These are phyloP conservation scores for Amanita molliuscula DNA, from an alignment of 768 basidiomycete species.

Conservation along the genomic window DNA sequence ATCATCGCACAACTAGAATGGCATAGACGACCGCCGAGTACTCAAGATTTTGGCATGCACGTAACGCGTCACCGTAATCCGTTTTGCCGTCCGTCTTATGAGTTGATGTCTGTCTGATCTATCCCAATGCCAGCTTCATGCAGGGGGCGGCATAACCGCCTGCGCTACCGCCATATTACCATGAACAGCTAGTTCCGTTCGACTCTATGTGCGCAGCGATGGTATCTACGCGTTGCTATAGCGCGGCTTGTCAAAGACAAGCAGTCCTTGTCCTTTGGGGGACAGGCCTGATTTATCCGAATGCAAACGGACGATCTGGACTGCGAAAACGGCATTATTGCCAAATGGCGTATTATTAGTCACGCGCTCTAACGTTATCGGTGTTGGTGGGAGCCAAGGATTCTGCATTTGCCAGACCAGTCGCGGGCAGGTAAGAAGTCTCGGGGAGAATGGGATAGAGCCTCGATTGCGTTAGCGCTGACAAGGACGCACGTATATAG, in stretches of 20 bases:
- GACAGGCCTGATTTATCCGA: background rate
- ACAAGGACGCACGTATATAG: background rate
- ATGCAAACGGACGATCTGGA: background rate
- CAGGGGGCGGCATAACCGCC: background rate
- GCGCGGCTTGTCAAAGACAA: background rate
- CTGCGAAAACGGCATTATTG: background rate
- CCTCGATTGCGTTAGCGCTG: background rate
- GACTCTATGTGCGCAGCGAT: no score
- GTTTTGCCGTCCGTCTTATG: background rate
- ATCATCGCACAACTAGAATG: background rate
- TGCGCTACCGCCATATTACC: no score
- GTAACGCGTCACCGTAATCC: background rate
- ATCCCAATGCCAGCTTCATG: background rate
- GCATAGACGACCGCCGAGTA: background rate
- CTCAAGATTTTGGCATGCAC: background rate
- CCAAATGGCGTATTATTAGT: constrained; percentile 4
- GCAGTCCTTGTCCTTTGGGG: background rate
- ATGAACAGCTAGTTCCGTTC: no score
- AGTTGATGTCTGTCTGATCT: background rate
- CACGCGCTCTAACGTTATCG: constrained; percentile 4
- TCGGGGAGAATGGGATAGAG: background rate
- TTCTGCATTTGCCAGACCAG: background rate
- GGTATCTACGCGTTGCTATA: background rate
- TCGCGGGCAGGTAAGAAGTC: background rate
- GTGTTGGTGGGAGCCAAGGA: constrained; percentile 2